phyloP scores from a whole-genome alignment of 1,284 basidiomycete species.

The Trametes sp. region DNA sequence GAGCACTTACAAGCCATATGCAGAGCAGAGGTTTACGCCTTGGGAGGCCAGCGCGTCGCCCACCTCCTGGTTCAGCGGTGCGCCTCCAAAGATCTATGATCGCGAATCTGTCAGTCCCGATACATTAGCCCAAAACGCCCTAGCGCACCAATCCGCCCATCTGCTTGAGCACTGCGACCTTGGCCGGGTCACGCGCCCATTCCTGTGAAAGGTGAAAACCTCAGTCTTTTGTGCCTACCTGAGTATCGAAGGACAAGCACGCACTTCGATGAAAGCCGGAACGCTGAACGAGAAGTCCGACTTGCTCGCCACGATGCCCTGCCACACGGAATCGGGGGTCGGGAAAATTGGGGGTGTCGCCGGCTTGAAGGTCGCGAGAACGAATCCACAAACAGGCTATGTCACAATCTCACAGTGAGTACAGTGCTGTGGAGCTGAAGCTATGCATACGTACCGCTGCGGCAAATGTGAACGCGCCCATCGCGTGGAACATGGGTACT shows the following conservation, averaged over 20 bases:
- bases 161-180: conserved; percentile 27
- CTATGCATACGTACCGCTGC: conserved; percentile 25
- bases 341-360: conserved; percentile 32
- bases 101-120: neutral
- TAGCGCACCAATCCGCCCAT: conserved; percentile 31
- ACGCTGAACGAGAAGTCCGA: conserved; percentile 35
- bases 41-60: conserved; percentile 36
- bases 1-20: conserved; percentile 37
- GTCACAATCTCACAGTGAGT: no score
- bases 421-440: neutral
- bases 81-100: conserved; percentile 42
- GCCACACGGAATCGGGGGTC: conserved; percentile 35
- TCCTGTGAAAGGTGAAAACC: conserved; percentile 10
- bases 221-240: neutral
- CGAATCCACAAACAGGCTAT: conserved; percentile 31
- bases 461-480: conserved; percentile 31
- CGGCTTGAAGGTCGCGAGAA: conserved; percentile 30
- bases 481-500: conserved; percentile 37
- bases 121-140: neutral
- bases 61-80: conserved; percentile 37
- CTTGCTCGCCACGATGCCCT: conserved; percentile 27
- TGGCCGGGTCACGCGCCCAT: conserved; percentile 32
- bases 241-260: neutral
- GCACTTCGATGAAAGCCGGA: conserved; percentile 40
- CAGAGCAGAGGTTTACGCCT: conserved; percentile 33